A percentile compares a stretch with the other conserved stretches of the same genome.
Conservation (phyloP, 2,329 filamentous ascomycete genomes). For the Penicillium sp. region DNA sequence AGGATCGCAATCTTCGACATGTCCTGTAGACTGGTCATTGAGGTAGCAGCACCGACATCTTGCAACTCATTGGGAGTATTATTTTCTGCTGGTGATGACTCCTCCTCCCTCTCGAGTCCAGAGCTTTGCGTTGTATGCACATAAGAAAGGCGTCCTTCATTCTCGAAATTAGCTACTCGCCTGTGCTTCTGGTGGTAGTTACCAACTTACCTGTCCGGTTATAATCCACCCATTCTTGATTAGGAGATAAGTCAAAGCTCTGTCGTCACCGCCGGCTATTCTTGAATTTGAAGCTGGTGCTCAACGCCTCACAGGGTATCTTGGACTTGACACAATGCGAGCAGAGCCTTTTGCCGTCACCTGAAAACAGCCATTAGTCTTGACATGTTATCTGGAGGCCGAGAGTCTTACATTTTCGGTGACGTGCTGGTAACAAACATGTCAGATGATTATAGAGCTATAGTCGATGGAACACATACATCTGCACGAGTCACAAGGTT, state of each 20-base stretch:
- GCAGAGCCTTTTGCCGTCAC: conserved; percentile 15
- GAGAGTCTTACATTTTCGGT: conserved; percentile 14
- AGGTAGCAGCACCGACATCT: not conserved
- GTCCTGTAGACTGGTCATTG: not conserved
- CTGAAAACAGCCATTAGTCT: not conserved
- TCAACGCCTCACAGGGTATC: conserved; percentile 6
- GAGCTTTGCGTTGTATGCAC: not conserved
- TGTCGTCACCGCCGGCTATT: conserved; percentile 8
- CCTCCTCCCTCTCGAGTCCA: not conserved
- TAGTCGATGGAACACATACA: not conserved
- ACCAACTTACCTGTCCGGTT: conserved; percentile 6
- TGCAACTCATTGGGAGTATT: not conserved
- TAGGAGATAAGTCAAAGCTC: conserved; percentile 14
- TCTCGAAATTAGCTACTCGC: not conserved
- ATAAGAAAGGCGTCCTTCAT: not conserved
- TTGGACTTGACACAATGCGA: conserved; percentile 17
- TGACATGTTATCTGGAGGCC: not conserved
- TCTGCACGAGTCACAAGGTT: conserved; percentile 20
- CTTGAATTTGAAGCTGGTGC: conserved; percentile 17
- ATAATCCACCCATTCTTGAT: conserved; percentile 15
- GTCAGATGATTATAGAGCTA: not conserved
- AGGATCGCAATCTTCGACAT: not conserved
- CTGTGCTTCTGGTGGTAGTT: not conserved
- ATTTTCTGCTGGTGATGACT: not conserved
- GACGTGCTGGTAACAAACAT: conserved; percentile 5